Evolutionary conservation across 169 alveolate genomes (phyloP).

Genomic region (Plasmodium gallinaceum): DNA sequence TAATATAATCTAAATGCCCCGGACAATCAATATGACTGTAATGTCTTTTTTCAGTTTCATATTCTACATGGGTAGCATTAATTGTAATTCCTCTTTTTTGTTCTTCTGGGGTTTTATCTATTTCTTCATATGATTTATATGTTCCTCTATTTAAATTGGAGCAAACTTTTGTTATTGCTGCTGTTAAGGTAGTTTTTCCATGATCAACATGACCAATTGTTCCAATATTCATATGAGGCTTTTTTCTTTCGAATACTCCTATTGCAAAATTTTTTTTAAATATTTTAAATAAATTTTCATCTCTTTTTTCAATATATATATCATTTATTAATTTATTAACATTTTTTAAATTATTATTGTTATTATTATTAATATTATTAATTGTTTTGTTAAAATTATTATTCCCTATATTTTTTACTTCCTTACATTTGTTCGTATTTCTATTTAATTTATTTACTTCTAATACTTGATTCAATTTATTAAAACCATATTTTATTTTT

Average conservation of each 20-base stretch:
- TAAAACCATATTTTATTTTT: neutral
- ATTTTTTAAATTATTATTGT: neutral
- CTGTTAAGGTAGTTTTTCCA: conserved; percentile 97
- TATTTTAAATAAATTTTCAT: neutral
- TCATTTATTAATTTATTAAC: neutral
- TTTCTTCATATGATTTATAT: conserved; percentile 84
- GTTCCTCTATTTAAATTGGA: conserved; percentile 81
- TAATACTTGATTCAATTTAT: neutral
- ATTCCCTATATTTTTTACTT: neutral
- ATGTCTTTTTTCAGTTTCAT: conserved; percentile 92
- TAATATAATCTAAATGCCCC: conserved; percentile 97
- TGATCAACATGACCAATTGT: conserved; percentile 98
- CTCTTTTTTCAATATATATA: neutral
- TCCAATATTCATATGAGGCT: conserved; percentile 96
- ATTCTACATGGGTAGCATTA: conserved; percentile 93
- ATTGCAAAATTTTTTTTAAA: conserved; percentile 79
- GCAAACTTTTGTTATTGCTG: conserved; percentile 94
- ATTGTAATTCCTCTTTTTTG: conserved; percentile 96
- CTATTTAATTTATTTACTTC: neutral
- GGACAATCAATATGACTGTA: conserved; percentile 98
- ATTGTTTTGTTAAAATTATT: neutral
- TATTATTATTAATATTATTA: neutral
- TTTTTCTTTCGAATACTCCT: conserved; percentile 90
- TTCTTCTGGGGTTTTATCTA: conserved; percentile 96
- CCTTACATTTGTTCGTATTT: neutral